Evolutionary conservation across 129 eudicot genomes (phyloP).

Genomic region (Helianthus tuberosus): DNA sequence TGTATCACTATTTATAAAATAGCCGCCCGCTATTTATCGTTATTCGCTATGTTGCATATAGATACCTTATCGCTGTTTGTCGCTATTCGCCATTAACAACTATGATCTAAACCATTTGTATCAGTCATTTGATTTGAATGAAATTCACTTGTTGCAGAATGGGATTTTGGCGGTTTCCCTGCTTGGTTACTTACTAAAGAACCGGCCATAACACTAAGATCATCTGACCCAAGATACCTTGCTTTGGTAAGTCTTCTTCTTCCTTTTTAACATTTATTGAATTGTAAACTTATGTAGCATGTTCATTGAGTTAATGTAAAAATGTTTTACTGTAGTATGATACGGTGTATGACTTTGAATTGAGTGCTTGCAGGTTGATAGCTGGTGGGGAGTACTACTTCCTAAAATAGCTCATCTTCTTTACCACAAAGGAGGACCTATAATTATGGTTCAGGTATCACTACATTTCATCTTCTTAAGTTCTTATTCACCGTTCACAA

Average conservation of each 20-base stretch:
- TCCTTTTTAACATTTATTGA: not conserved
- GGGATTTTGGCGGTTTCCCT: slow-evolving; percentile 98
- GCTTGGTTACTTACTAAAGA: slow-evolving; percentile 88
- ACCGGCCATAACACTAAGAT: slow-evolving; percentile 77
- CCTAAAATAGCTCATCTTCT: slow-evolving; percentile 77
- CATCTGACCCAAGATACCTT: slow-evolving; percentile 79
- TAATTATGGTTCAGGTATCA: slow-evolving; percentile 88
- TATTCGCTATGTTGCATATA: too few relatives aligned
- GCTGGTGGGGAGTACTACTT: slow-evolving; percentile 83
- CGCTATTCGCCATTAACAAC: too few relatives aligned
- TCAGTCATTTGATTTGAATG: not conserved
- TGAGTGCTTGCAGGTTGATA: slow-evolving; percentile 63
- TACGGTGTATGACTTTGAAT: slow-evolving; percentile 1
- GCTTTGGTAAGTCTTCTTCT: slow-evolving; percentile 49
- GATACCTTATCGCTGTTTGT: too few relatives aligned
- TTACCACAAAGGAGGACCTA: slow-evolving; percentile 90
- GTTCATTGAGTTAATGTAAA: not conserved
- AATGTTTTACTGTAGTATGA: not conserved
- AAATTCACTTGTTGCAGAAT: slow-evolving; percentile 56
- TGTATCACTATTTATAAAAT: too few relatives aligned
- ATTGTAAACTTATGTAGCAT: not conserved
- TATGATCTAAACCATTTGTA: not conserved
- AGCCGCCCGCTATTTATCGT: too few relatives aligned
- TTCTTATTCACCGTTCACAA: slow-evolving; percentile 14
- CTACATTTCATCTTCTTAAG: not conserved